phyloP scores from a whole-genome alignment of 306 rosid species.

The Rosa chinensis region DNA sequence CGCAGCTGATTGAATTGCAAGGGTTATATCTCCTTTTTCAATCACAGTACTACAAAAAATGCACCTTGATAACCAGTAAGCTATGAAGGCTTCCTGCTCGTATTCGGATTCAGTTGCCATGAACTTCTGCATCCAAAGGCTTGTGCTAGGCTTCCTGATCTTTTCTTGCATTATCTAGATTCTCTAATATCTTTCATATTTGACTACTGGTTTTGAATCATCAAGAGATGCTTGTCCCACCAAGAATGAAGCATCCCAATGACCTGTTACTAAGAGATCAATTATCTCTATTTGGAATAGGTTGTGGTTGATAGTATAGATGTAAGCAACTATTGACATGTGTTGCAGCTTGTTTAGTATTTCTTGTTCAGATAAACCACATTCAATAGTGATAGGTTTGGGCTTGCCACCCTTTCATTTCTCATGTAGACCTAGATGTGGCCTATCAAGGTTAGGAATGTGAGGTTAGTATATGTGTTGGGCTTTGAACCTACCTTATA shows the following conservation, averaged over 20 bases:
- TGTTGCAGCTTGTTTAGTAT: neutral
- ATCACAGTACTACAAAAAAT: constrained; percentile 18
- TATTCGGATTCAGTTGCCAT: constrained; percentile 31
- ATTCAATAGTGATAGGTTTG: too few relatives aligned
- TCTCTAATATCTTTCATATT: neutral
- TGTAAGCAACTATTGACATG: neutral
- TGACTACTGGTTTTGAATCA: too few relatives aligned
- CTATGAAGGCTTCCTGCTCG: constrained; percentile 59
- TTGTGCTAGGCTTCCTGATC: neutral
- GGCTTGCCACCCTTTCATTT: too few relatives aligned
- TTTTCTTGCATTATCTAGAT: neutral
- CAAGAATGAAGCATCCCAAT: neutral
- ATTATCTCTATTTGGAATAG: too few relatives aligned
- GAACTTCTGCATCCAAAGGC: constrained; percentile 32
- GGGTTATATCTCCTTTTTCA: constrained; percentile 13
- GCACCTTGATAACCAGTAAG: constrained; percentile 46
- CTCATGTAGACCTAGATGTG: too few relatives aligned
- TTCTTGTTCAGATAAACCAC: neutral
- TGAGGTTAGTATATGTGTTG: too few relatives aligned
- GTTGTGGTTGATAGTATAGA: neutral
- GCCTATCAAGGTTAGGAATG: too few relatives aligned
- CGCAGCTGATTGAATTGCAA: constrained; percentile 46
- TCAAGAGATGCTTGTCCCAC: neutral
- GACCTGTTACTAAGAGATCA: too few relatives aligned
- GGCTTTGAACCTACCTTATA: too few relatives aligned